Base-by-base conservation (phyloP, 176 grass and related monocot genomes). In the Pontederia paniculata region DNA sequence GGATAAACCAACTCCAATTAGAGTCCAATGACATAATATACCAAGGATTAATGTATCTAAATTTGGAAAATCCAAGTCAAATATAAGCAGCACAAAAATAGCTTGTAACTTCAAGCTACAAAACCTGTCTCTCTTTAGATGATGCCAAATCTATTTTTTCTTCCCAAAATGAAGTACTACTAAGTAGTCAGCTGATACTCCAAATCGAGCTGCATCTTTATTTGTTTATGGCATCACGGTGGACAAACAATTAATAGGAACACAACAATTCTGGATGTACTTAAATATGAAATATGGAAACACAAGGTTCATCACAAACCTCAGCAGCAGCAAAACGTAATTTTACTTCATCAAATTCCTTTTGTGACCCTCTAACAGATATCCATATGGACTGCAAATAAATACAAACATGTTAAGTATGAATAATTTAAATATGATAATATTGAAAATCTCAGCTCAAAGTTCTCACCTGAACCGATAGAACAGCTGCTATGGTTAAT, bases 291-390 rank as follows among this genome's bases (percentile, higher is more conserved):
- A 14, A 58, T 58, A 58, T 58, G 28, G 15, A 6, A 15, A 9
- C 51, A 68, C n/a, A n/a, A n/a, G n/a, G n/a, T 50, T 54, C 66
- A 62, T 25, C 48, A 46, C 78, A 57, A 68, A 96, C 90, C 90
- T 96, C 90, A 68, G 90, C 81, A 83, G 85, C 85, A 69, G 90
- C 82, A 68, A 96, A 96, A 37, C 82, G 90, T 73, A 96, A 81
- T 62, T 96, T 96, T 53, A 76, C 85, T 78, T 89, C 90, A 83
- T 96, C 85, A 81, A 83, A 78, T 83, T 89, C 90, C 76, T 86
- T 96, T 48, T 72, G 80, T 48, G 80, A 79, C 76, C 90, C 90
- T 71, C 82, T 71, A 53, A 80, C 46, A 67, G 85, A 78, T 62
- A 86, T 82, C 85, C 90, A 96, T 22, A 89, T 84, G 17, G 82